Base-by-base conservation (phyloP, 1,284 basidiomycete species). In the Schizophyllum amplum region DNA sequence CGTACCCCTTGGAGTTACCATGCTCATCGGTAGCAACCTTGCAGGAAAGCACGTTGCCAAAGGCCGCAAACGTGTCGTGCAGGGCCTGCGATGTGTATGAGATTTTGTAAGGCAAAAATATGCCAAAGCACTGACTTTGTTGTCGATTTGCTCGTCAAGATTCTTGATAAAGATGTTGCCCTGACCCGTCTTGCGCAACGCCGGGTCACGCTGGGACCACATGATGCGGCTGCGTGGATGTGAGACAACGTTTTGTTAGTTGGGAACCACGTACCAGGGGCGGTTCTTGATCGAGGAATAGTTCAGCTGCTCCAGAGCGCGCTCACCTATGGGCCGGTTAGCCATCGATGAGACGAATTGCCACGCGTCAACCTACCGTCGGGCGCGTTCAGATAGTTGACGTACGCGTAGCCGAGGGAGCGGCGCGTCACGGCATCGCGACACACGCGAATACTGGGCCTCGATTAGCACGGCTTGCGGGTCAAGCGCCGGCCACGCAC, bases 101-200 rank as follows among this genome's bases (percentile, higher is more conserved):
- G 25, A 52, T 48, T 54, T 56, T 20, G n/a, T 27, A 21, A 51
- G 53, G 17, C 15, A 22, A 33, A 24, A 7, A 23, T 24, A 47
- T 1, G 21, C 24, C 20, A 51, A 20, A 24, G 0, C 33, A 68
- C 69, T 55, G 57, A 89, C 89, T 87, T 99, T 99, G 85, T 99
- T 99, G 79, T 99, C 97, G 67, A 99, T 99, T 62, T 83, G 82
- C 74, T 97, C 93, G 72, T 99, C 97, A 65, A 99, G 79, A 78
- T 99, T 99, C 82, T 99, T 99, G 81, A 99, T 99, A 79, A 99
- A 99, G 71, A 99, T 96, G 77, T 99, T 99, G 75, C 97, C 97
- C 78, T 98, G 94, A 64, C 95, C 95, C 64, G 95, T 98, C 85
- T 99, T 98, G 76, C 97, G 94, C 69, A 99, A 86, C 66, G 94